A percentile compares a stretch with the other conserved stretches of the same genome.
phyloP scores from a whole-genome alignment of 2,329 filamentous ascomycete species.

The Erysiphe pulchra region DNA sequence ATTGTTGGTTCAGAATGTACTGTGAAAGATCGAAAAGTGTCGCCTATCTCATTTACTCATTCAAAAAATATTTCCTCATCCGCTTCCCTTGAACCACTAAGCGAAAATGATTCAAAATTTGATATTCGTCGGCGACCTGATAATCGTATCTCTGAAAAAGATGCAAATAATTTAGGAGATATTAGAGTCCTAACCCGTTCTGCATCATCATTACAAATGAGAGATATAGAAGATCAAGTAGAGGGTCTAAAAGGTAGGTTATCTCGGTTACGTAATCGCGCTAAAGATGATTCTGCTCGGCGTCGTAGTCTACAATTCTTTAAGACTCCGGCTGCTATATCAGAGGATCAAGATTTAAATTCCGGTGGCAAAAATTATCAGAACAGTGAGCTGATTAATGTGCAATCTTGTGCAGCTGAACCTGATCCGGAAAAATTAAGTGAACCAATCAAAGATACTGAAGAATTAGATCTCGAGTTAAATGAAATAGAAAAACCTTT shows the following conservation, averaged over 20 bases:
- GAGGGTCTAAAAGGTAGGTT: slow-evolving; percentile 41
- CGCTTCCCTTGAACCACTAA: slow-evolving; percentile 22
- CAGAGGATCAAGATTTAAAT: slow-evolving; percentile 14
- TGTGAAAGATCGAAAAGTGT: background rate
- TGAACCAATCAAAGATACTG: slow-evolving; percentile 1
- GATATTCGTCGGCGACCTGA: slow-evolving; percentile 6
- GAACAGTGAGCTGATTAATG: slow-evolving; percentile 1
- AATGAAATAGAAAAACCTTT: slow-evolving; percentile 1
- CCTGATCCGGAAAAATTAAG: slow-evolving; percentile 6
- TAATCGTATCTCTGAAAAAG: slow-evolving; percentile 8
- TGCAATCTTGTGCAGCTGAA: slow-evolving; percentile 7
- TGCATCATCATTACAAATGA: slow-evolving; percentile 19
- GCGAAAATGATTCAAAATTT: slow-evolving; percentile 21
- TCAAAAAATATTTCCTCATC: background rate
- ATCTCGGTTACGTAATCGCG: slow-evolving; percentile 35
- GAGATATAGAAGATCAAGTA: slow-evolving; percentile 40
- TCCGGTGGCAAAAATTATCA: slow-evolving; percentile 7
- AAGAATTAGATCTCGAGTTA: background rate
- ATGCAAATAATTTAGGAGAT: slow-evolving; percentile 5
- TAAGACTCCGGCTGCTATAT: slow-evolving; percentile 25
- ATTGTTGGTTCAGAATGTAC: too few species aligned
- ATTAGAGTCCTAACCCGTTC: slow-evolving; percentile 10
- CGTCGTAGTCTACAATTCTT: slow-evolving; percentile 35
- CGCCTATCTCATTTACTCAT: slow-evolving; percentile 4
- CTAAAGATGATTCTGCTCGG: slow-evolving; percentile 35